phyloP scores from a whole-genome alignment of 1,284 basidiomycete genomes.

The Gymnopus androsaceus region DNA sequence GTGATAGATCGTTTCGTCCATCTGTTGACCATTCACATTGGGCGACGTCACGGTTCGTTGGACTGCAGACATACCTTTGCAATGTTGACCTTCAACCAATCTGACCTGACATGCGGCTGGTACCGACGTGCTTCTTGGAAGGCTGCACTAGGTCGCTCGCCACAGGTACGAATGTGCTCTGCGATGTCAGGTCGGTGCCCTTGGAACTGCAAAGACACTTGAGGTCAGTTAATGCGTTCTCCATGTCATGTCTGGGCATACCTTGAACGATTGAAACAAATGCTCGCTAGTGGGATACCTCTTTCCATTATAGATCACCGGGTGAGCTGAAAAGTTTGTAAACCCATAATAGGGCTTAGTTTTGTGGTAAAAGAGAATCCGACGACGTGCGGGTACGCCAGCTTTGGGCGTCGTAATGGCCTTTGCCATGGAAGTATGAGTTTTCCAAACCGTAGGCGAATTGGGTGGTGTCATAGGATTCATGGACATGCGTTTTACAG shows the following conservation, averaged over 20 bases:
- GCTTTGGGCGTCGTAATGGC: not conserved
- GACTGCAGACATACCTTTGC: constrained; percentile 50
- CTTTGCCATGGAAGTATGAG: not conserved
- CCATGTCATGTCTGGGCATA: constrained; percentile 28
- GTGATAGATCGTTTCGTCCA: constrained; percentile 58
- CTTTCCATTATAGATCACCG: constrained; percentile 56
- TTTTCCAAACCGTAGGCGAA: not conserved
- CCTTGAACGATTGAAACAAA: constrained; percentile 70
- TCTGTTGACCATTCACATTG: constrained; percentile 43
- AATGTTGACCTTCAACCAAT: constrained; percentile 66
- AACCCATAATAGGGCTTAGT: constrained; percentile 65
- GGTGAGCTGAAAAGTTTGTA: constrained; percentile 67
- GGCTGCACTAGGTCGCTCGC: constrained; percentile 58
- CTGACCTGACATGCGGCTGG: constrained; percentile 55
- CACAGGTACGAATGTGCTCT: constrained; percentile 64
- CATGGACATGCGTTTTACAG: not conserved
- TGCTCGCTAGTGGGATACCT: constrained; percentile 70
- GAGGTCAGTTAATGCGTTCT: constrained; percentile 1
- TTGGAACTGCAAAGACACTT: constrained; percentile 60
- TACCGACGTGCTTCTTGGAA: constrained; percentile 68
- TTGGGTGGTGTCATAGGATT: not conserved
- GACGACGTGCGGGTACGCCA: constrained; percentile 7
- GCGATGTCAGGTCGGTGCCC: constrained; percentile 57
- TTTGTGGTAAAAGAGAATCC: constrained; percentile 61
- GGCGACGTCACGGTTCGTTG: not conserved